phyloP scores from a whole-genome alignment of 352 stramenopile genomes.

The Globisporangium echinulatum region DNA sequence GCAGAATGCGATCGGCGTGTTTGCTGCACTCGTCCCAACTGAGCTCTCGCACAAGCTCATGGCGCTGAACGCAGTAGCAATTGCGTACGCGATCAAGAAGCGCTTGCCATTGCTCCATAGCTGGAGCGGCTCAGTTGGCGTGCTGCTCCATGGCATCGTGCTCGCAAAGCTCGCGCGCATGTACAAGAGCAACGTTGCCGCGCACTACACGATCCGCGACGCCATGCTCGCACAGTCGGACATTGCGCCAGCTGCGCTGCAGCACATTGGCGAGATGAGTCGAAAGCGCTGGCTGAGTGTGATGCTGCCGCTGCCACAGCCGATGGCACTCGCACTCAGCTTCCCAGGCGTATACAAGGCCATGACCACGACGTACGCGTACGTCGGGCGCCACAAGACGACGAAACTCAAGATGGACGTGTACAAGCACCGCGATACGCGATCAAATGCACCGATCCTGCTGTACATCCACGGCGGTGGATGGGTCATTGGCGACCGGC shows the following conservation, averaged over 20 bases:
- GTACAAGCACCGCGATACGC: slow-evolving; percentile 47
- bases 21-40: slow-evolving; percentile 1
- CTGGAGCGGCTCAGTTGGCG: slow-evolving; percentile 45
- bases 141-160: slow-evolving; percentile 35
- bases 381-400: slow-evolving; percentile 60
- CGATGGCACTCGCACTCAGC: slow-evolving; percentile 36
- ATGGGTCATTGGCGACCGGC: slow-evolving; percentile 57
- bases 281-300: slow-evolving; percentile 50
- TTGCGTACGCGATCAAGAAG: slow-evolving; percentile 42
- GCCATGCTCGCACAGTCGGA: slow-evolving; percentile 26
- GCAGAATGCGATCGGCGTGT: slow-evolving; percentile 2
- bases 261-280: slow-evolving; percentile 38
- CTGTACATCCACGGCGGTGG: slow-evolving; percentile 77
- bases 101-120: slow-evolving; percentile 28
- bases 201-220: slow-evolving; percentile 36
- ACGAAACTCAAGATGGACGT: slow-evolving; percentile 65
- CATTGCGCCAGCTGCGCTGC: slow-evolving; percentile 21
- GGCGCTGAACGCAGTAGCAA: slow-evolving; percentile 16
- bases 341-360: slow-evolving; percentile 46
- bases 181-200: slow-evolving; percentile 36
- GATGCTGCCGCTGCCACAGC: slow-evolving; percentile 49
- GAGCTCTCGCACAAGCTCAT: slow-evolving; percentile 7
- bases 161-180: slow-evolving; percentile 38
- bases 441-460: slow-evolving; percentile 57
- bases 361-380: slow-evolving; percentile 51